These are phyloP conservation scores for Ophiosphaerella narmari DNA, from an alignment of 2,329 filamentous ascomycete genomes.

Conservation along the genomic window DNA sequence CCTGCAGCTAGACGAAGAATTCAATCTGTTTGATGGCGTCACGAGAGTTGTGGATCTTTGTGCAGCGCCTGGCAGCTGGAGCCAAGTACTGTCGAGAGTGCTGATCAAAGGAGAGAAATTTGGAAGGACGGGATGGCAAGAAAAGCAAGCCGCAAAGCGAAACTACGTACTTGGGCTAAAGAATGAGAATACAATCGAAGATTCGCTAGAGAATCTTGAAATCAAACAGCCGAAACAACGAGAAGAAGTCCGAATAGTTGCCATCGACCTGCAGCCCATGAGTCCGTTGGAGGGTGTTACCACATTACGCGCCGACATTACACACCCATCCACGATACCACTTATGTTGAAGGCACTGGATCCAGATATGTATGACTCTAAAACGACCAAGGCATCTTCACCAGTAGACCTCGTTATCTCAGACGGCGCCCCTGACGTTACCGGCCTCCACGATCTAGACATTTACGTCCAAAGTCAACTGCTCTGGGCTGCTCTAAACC, in stretches of 20 bases:
- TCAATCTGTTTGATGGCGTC: slow-evolving; percentile 84
- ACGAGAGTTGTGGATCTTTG: slow-evolving; percentile 94
- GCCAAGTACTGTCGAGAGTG: slow-evolving; percentile 90
- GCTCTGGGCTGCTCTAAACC: slow-evolving; percentile 89
- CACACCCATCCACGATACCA: slow-evolving; percentile 92
- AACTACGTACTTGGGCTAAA: slow-evolving; percentile 59
- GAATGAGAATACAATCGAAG: slow-evolving; percentile 10
- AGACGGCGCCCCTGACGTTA: slow-evolving; percentile 95
- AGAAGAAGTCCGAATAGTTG: slow-evolving; percentile 86
- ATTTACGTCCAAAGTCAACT: slow-evolving; percentile 98
- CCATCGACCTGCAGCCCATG: slow-evolving; percentile 96
- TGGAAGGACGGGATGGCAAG: slow-evolving; percentile 82
- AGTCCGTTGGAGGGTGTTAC: slow-evolving; percentile 90
- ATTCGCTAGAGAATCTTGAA: slow-evolving; percentile 7
- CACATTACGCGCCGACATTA: slow-evolving; percentile 93
- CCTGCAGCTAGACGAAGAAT: slow-evolving; percentile 93
- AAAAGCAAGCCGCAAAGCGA: slow-evolving; percentile 72
- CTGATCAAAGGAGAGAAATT: slow-evolving; percentile 93
- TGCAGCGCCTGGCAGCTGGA: slow-evolving; percentile 95
- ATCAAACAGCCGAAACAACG: slow-evolving; percentile 51
- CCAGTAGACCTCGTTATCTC: slow-evolving; percentile 93
- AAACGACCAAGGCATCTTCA: slow-evolving; percentile 60
- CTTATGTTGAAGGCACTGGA: slow-evolving; percentile 85
- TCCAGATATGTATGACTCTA: slow-evolving; percentile 58
- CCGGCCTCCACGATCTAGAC: slow-evolving; percentile 93